phyloP scores from a whole-genome alignment of 805 yeast species.

The Yarrowia sp. region DNA sequence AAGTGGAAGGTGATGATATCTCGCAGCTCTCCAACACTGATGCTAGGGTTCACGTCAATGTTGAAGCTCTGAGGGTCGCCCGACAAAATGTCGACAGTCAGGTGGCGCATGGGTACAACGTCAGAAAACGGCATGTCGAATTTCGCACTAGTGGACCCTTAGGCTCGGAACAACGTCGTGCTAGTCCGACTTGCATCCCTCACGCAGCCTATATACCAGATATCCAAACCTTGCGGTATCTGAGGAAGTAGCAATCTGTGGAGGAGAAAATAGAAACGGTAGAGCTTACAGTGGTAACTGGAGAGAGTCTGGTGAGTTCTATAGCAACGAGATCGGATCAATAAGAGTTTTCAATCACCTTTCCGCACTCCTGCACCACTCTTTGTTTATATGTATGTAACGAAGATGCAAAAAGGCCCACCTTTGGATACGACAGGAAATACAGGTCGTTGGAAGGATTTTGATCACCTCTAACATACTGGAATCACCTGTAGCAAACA shows the following conservation, averaged over 20 bases:
- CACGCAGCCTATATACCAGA: background rate
- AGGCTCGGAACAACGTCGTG: background rate
- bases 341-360: too few relatives aligned
- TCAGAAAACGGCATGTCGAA: conserved; percentile 18
- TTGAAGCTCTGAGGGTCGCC: conserved; percentile 25
- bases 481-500: background rate
- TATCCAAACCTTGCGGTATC: conserved; percentile 9
- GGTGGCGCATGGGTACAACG: conserved; percentile 14
- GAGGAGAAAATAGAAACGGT: background rate
- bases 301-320: background rate
- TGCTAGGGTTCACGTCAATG: conserved; percentile 7
- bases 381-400: background rate
- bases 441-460: too few relatives aligned
- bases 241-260: background rate
- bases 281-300: background rate
- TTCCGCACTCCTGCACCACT: too few relatives aligned
- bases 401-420: background rate
- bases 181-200: background rate
- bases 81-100: conserved; percentile 18
- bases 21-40: conserved; percentile 4
- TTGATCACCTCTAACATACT: background rate
- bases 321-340: background rate
- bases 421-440: too few relatives aligned
- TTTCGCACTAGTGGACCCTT: conserved; percentile 1
- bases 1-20: conserved; percentile 15